A percentile compares a stretch with the other conserved stretches of the same genome.
These are phyloP conservation scores for Boletus rubescentipes DNA, from an alignment of 768 basidiomycete genomes.

Conservation along the genomic window DNA sequence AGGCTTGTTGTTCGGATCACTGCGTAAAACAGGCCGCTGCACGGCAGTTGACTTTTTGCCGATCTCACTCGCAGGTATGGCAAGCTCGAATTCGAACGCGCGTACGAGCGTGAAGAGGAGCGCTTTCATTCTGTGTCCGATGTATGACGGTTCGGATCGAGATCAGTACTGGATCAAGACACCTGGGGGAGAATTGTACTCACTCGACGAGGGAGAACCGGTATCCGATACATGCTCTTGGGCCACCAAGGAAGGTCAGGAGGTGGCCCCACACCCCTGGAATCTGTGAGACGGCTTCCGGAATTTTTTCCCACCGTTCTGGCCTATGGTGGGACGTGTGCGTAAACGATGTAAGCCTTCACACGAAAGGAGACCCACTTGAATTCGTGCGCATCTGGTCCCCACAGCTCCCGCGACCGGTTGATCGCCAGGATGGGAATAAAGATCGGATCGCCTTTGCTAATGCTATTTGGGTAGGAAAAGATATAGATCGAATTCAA, in stretches of 20 bases:
- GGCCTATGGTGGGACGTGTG: conserved; percentile 40
- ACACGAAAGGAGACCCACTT: conserved; percentile 36
- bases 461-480: conserved; percentile 26
- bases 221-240: conserved; percentile 67
- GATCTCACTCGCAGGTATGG: conserved; percentile 7
- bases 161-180: neutral
- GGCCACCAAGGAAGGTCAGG: conserved; percentile 63
- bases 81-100: conserved; percentile 10
- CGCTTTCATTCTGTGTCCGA: conserved; percentile 4
- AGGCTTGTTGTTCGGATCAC: neutral
- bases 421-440: conserved; percentile 58
- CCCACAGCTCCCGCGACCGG: conserved; percentile 55
- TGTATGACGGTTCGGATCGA: neutral
- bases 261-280: conserved; percentile 64
- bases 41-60: neutral
- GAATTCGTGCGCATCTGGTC: conserved; percentile 60
- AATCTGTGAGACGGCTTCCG: conserved; percentile 42
- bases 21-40: conserved; percentile 3
- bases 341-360: neutral
- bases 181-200: conserved; percentile 19
- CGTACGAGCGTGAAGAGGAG: conserved; percentile 10
- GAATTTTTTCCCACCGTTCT: conserved; percentile 58
- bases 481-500: neutral
- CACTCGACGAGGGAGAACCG: conserved; percentile 62
- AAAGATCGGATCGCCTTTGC: conserved; percentile 46